These are phyloP conservation scores for Ascodesmis nigricans DNA, from an alignment of 495 filamentous ascomycete genomes.

Conservation along the genomic window DNA sequence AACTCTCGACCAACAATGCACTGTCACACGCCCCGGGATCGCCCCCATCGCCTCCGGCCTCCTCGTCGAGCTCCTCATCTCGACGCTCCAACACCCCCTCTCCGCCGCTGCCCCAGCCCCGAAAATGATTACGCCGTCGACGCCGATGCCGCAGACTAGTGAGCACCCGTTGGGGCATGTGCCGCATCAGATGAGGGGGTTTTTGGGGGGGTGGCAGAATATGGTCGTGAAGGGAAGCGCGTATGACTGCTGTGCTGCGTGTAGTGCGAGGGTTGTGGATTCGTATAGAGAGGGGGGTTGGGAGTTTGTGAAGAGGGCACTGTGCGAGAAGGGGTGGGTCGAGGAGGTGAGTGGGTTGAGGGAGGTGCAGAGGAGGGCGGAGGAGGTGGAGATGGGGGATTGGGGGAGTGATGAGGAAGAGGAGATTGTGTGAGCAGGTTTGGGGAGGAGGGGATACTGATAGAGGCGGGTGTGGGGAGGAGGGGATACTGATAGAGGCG, in stretches of 20 bases:
- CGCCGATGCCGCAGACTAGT: constrained; percentile 34
- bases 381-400: constrained; percentile 42
- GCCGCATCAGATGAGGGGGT: constrained; percentile 84
- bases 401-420: constrained; percentile 30
- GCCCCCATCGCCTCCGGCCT: constrained; percentile 79
- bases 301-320: constrained; percentile 69
- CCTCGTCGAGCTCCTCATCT: constrained; percentile 76
- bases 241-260: constrained; percentile 83
- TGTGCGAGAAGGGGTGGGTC: constrained; percentile 68
- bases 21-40: constrained; percentile 80
- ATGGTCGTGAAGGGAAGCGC: constrained; percentile 57
- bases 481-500: too few species aligned
- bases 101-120: constrained; percentile 20
- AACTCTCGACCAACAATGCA: constrained; percentile 94
- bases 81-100: constrained; percentile 63
- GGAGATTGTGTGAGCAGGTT: constrained; percentile 23
- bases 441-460: too few species aligned
- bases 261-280: constrained; percentile 49
- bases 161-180: constrained; percentile 64
- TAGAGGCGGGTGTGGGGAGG: constrained; percentile 6
- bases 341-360: constrained; percentile 77
- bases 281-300: constrained; percentile 57
- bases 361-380: constrained; percentile 70
- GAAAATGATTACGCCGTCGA: constrained; percentile 8
- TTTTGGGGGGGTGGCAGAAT: constrained; percentile 67